Evolutionary conservation across 2,329 filamentous ascomycete species (phyloP).

Genomic region (Phyllosticta citriasiana): DNA sequence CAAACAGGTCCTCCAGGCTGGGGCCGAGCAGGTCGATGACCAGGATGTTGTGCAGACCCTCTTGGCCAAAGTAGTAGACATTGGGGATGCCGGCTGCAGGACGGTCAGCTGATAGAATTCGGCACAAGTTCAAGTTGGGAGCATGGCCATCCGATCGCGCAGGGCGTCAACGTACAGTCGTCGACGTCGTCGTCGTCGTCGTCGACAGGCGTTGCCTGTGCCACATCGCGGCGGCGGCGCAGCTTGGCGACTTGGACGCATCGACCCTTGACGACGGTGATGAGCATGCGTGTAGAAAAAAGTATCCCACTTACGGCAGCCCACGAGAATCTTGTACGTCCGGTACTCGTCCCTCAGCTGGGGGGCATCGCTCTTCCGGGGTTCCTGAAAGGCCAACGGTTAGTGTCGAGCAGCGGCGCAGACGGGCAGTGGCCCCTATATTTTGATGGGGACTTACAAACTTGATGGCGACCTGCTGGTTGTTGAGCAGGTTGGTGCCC

Average conservation of each 20-base stretch:
- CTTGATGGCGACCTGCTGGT: constrained; percentile 98
- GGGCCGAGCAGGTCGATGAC: constrained; percentile 95
- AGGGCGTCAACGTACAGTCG: background rate
- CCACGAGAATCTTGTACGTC: constrained; percentile 98
- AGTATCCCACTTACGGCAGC: constrained; percentile 70
- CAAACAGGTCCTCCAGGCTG: constrained; percentile 91
- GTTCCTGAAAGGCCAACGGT: constrained; percentile 54
- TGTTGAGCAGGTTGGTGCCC: constrained; percentile 96
- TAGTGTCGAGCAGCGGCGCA: background rate
- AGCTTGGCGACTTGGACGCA: constrained; percentile 5
- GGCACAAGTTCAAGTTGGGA: background rate
- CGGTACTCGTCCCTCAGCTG: constrained; percentile 97
- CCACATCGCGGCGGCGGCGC: constrained; percentile 1
- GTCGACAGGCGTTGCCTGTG: constrained; percentile 6
- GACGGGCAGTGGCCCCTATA: background rate
- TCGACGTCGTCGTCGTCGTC: background rate
- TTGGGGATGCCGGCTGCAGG: constrained; percentile 85
- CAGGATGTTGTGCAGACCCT: constrained; percentile 96
- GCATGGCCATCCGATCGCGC: background rate
- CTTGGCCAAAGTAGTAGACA: constrained; percentile 98
- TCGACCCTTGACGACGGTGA: constrained; percentile 8
- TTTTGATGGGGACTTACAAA: constrained; percentile 56
- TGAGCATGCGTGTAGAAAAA: constrained; percentile 14
- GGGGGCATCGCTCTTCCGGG: constrained; percentile 94
- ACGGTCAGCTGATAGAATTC: constrained; percentile 23